These are phyloP conservation scores for Aspergillus sp. DNA, from an alignment of 2,329 filamentous ascomycete genomes.

Conservation along the genomic window DNA sequence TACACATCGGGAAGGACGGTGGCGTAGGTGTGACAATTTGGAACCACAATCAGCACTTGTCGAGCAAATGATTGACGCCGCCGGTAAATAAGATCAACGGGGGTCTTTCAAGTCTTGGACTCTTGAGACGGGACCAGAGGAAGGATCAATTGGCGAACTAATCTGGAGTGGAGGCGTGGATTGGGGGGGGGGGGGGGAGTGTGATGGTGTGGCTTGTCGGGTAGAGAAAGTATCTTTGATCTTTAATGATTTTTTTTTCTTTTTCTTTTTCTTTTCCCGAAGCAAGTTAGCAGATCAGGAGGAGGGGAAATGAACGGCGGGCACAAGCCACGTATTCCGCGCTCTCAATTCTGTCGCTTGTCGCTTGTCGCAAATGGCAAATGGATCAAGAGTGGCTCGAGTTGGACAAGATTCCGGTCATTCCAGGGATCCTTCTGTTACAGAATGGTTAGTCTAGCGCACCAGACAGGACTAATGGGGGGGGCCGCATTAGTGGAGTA, in stretches of 20 bases:
- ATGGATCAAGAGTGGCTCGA: background rate
- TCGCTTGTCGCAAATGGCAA: too few species aligned
- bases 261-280: background rate
- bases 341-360: background rate
- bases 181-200: background rate
- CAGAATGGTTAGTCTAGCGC: background rate
- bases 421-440: background rate
- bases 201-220: background rate
- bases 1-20: slow-evolving; percentile 21
- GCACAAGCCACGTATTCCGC: slow-evolving; percentile 5
- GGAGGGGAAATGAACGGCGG: background rate
- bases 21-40: slow-evolving; percentile 12
- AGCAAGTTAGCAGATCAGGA: background rate
- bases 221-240: background rate
- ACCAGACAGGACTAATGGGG: background rate
- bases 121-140: background rate
- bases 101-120: background rate
- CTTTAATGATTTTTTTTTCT: background rate
- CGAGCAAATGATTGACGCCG: background rate
- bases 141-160: background rate
- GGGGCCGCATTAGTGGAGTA: background rate
- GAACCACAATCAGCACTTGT: slow-evolving; percentile 7
- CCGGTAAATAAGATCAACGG: background rate
- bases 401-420: background rate
- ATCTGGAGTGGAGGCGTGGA: background rate